Evolutionary conservation across 2,329 filamentous ascomycete genomes (phyloP).

Genomic region (Calonectria honghensis): DNA sequence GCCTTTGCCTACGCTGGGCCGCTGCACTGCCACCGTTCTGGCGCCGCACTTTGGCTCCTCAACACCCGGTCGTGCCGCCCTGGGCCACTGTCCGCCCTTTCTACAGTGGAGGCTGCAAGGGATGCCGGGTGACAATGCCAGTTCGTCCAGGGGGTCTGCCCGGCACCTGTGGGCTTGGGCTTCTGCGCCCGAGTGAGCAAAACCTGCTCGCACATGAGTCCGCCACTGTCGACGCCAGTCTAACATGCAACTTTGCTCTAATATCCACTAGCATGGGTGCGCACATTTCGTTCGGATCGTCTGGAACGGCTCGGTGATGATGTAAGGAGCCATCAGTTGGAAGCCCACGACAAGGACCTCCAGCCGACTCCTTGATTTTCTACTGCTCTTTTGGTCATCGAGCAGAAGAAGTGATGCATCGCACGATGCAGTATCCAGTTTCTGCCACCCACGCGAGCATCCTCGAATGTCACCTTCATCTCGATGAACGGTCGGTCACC

Average conservation of each 20-base stretch:
- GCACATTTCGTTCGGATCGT: constrained; percentile 15
- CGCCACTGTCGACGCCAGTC: constrained; percentile 20
- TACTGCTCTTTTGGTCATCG: constrained; percentile 12
- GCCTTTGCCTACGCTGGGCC: constrained; percentile 28
- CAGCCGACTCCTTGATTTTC: constrained; percentile 2
- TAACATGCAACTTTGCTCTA: constrained; percentile 4
- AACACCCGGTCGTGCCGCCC: constrained; percentile 27
- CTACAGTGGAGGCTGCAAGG: constrained; percentile 34
- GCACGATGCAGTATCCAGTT: not conserved
- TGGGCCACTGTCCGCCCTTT: constrained; percentile 13
- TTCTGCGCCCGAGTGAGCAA: not conserved
- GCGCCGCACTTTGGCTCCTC: constrained; percentile 15
- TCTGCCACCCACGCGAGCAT: not conserved
- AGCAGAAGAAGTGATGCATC: not conserved
- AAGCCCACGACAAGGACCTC: not conserved
- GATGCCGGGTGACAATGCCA: constrained; percentile 16
- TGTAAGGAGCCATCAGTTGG: constrained; percentile 15
- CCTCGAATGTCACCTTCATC: constrained; percentile 2
- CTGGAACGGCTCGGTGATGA: constrained; percentile 14
- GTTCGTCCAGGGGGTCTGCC: constrained; percentile 20
- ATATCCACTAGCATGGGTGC: constrained; percentile 19
- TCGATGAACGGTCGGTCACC: constrained; percentile 25
- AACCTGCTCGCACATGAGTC: constrained; percentile 18
- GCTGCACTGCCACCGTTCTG: constrained; percentile 41
- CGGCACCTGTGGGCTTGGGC: constrained; percentile 1